Base-by-base conservation (phyloP, 1,284 basidiomycete genomes). In the Puccinia polysora region DNA sequence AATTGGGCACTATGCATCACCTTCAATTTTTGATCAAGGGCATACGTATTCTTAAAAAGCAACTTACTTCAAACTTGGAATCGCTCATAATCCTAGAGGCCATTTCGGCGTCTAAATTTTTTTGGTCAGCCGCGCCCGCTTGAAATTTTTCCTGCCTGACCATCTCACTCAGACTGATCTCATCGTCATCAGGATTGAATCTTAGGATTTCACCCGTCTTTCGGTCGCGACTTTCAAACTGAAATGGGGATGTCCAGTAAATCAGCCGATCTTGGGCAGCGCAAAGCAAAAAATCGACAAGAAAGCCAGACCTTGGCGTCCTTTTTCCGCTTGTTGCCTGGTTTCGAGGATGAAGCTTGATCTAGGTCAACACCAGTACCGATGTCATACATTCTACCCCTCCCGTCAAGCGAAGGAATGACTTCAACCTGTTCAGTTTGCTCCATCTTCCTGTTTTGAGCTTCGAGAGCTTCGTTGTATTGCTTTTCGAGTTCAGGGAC, bases 81-180 rank as follows among this genome's bases (percentile, higher is more conserved):
- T 98, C 95, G 2, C 86, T 84, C 81, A 90, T 87, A 74, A 98
- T 92, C 15, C 90, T 88, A 55, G 84, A 82, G 0, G 95, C 95
- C 76, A 97, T 87, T 79, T 95, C 89, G 20, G 87, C 87, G 78
- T 99, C 94, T 73, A 94, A 81, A 77, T 92, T 84, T 83, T 97
- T 97, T 81, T 94, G 89, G 80, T 93, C 90, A 2, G 86, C 83
- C 75, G 89, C 85, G 7, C 96, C 95, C 36, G 88, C 94, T 47
- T 87, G 86, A 78, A 97, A 93, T 47, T 85, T 84, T 80, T 99
- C 96, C 79, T 97, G 90, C 10, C 95, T 85, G 47, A 98, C 84
- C 82, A 99, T 86, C 77, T 99, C 95, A 2, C 89, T 88, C 2
- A 98, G 84, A 0, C 91, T 89, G 34, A 87, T 84, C 0, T 84